Conservation (phyloP, 2,329 filamentous ascomycete genomes). For the Microsporum audouinii region DNA sequence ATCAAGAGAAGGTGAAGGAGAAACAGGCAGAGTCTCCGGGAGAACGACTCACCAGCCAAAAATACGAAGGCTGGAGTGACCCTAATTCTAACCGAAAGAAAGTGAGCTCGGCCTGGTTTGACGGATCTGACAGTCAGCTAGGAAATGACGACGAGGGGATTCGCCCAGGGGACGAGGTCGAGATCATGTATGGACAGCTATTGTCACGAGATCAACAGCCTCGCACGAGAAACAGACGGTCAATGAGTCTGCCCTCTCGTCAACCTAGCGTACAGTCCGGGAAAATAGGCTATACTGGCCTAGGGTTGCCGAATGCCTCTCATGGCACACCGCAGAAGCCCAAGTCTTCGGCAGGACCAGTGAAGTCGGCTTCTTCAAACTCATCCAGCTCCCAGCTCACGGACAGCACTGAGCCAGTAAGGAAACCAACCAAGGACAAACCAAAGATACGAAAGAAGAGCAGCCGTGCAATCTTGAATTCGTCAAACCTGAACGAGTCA, state of each 20-base stretch:
- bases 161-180: neutral
- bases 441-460: slow-evolving; percentile 26
- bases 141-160: slow-evolving; percentile 13
- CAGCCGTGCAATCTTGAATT: slow-evolving; percentile 28
- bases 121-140: slow-evolving; percentile 23
- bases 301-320: neutral
- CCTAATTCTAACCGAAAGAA: slow-evolving; percentile 7
- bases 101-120: slow-evolving; percentile 23
- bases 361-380: neutral
- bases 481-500: slow-evolving; percentile 32
- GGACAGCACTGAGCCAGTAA: neutral
- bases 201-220: neutral
- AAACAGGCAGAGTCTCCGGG: neutral
- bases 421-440: neutral
- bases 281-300: neutral
- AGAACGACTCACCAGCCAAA: neutral
- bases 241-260: neutral
- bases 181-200: neutral
- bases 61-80: slow-evolving; percentile 12
- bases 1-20: neutral
- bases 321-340: neutral
- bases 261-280: neutral
- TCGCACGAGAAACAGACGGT: neutral
- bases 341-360: neutral
- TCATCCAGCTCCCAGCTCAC: neutral